Conservation (phyloP, 2,329 filamentous ascomycete genomes). For the Apiospora arundinis region DNA sequence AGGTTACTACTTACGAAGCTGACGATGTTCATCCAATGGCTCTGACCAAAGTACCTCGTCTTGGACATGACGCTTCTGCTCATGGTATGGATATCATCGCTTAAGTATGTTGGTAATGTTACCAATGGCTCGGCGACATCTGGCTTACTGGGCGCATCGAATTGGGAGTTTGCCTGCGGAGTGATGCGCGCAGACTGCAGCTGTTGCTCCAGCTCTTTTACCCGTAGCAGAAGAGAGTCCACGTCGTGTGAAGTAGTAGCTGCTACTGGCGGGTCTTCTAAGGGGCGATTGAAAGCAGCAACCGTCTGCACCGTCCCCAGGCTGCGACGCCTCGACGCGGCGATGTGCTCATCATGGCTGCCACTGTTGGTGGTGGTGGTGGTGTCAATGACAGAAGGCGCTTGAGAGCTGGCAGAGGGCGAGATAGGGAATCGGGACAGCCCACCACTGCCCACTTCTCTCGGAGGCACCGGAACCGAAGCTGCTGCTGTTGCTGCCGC, state of each 20-base stretch:
- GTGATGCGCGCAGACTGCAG: constrained; percentile 36
- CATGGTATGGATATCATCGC: constrained; percentile 34
- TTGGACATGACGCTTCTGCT: constrained; percentile 41
- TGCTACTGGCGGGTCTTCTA: background rate
- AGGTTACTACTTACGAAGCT: background rate
- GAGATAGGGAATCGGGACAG: background rate
- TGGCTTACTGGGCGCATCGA: background rate
- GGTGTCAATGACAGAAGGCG: constrained; percentile 22
- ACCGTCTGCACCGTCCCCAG: background rate
- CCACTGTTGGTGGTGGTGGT: constrained; percentile 25
- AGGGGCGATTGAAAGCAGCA: background rate
- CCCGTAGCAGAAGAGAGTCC: constrained; percentile 43
- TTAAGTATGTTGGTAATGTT: background rate
- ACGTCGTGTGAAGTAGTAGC: constrained; percentile 26
- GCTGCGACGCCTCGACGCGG: background rate
- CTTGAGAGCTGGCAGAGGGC: background rate
- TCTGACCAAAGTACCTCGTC: constrained; percentile 32
- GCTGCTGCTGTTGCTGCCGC: background rate
- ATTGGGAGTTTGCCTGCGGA: constrained; percentile 27
- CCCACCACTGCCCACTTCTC: background rate
- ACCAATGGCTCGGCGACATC: background rate
- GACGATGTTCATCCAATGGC: constrained; percentile 28
- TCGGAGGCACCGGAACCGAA: background rate
- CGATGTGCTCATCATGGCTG: background rate
- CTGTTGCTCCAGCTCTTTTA: constrained; percentile 52